Evolutionary conservation across 2,329 filamentous ascomycete species (phyloP).

Genomic region (Diplodia scrobiculata): DNA sequence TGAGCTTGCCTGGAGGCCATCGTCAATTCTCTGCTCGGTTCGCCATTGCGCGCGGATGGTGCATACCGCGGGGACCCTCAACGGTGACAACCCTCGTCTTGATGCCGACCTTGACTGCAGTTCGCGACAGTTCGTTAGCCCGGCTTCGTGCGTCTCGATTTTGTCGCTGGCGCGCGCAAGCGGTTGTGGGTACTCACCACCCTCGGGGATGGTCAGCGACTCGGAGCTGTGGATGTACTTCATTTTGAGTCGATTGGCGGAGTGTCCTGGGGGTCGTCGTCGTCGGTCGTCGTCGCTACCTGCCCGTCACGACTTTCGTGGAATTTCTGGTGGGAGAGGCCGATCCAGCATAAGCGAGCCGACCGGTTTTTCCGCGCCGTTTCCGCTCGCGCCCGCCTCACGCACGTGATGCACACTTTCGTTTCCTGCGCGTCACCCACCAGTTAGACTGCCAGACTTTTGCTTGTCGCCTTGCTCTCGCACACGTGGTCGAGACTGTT

Average conservation of each 20-base stretch:
- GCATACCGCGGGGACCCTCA: constrained; percentile 85
- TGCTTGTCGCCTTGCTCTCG: background rate
- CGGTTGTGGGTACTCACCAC: constrained; percentile 69
- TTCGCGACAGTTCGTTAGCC: constrained; percentile 32
- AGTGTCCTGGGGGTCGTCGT: constrained; percentile 35
- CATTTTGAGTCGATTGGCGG: constrained; percentile 68
- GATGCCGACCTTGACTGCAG: constrained; percentile 92
- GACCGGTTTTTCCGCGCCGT: constrained; percentile 21
- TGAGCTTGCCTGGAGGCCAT: constrained; percentile 73
- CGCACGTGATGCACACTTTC: constrained; percentile 16
- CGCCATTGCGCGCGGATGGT: constrained; percentile 29
- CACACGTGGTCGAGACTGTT: background rate
- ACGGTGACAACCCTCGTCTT: constrained; percentile 96
- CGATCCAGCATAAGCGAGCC: constrained; percentile 25
- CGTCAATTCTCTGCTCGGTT: constrained; percentile 36
- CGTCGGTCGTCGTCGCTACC: constrained; percentile 29
- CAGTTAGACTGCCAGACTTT: background rate
- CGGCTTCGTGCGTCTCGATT: constrained; percentile 22
- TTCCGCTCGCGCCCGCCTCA: background rate
- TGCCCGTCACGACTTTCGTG: constrained; percentile 18
- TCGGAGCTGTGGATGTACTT: constrained; percentile 99
- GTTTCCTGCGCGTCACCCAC: background rate
- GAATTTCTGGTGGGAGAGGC: constrained; percentile 26
- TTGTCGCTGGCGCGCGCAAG: constrained; percentile 35
- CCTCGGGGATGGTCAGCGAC: constrained; percentile 91